Conservation (phyloP, 2,329 filamentous ascomycete genomes). For the Exophiala oligosperma region DNA sequence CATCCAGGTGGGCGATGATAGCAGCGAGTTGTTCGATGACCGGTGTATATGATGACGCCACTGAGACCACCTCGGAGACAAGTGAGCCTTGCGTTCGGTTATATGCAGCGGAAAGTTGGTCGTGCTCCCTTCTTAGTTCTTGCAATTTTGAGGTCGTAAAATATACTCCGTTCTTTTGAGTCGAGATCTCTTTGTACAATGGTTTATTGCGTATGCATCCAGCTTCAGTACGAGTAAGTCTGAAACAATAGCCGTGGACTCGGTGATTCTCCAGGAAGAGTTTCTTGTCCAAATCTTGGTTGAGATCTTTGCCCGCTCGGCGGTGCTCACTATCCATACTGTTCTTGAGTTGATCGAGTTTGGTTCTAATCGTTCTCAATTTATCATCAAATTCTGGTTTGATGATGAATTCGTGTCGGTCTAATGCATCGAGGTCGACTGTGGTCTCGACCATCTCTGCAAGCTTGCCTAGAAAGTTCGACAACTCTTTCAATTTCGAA, state of each 20-base stretch:
- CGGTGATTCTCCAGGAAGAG: conserved; percentile 96
- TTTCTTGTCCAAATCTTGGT: conserved; percentile 95
- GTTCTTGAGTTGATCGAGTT: conserved; percentile 77
- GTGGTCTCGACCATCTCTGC: conserved; percentile 99
- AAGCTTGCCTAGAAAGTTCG: conserved; percentile 77
- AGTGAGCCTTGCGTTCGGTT: conserved; percentile 90
- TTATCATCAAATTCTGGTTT: conserved; percentile 96
- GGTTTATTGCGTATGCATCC: conserved; percentile 90
- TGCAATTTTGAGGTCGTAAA: conserved; percentile 87
- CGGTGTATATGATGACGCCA: conserved; percentile 91
- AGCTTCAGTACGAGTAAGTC: conserved; percentile 85
- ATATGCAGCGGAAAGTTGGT: conserved; percentile 92
- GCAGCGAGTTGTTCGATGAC: conserved; percentile 86
- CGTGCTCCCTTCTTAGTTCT: conserved; percentile 81
- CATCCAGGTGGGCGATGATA: conserved; percentile 88
- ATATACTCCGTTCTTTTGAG: conserved; percentile 98
- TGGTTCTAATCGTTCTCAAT: conserved; percentile 82
- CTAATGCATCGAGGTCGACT: conserved; percentile 89
- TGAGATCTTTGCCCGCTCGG: conserved; percentile 74
- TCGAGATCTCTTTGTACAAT: conserved; percentile 90
- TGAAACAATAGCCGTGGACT: conserved; percentile 95
- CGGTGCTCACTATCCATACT: conserved; percentile 83
- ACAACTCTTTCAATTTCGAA: conserved; percentile 72
- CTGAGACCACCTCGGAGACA: conserved; percentile 87
- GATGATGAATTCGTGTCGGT: conserved; percentile 98